Evolutionary conservation across 2,329 filamentous ascomycete species (phyloP).

Genomic region (Diplodia seriata): DNA sequence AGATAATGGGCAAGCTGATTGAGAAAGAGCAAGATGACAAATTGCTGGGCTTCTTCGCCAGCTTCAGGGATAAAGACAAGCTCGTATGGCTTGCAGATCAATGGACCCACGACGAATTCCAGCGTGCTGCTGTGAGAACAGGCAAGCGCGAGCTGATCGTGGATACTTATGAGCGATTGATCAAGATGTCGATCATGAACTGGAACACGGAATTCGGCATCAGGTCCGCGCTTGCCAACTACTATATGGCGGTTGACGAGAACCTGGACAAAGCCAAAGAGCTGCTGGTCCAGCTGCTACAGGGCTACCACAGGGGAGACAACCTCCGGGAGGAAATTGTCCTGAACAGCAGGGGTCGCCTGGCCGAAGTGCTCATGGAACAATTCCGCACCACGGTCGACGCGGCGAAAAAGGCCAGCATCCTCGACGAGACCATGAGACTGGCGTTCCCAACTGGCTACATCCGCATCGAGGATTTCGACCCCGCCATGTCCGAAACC

Average conservation of each 20-base stretch:
- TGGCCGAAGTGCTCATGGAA: conserved; percentile 34
- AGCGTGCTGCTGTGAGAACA: neutral
- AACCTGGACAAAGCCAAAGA: conserved; percentile 33
- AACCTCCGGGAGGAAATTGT: neutral
- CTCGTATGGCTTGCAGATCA: neutral
- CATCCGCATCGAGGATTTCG: conserved; percentile 23
- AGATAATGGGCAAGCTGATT: conserved; percentile 32
- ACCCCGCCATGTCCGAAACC: conserved; percentile 24
- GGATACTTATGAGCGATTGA: neutral
- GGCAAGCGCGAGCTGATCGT: neutral
- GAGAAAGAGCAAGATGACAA: conserved; percentile 29
- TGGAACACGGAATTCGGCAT: conserved; percentile 21
- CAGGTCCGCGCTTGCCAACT: conserved; percentile 17
- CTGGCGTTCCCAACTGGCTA: conserved; percentile 19
- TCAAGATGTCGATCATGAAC: neutral
- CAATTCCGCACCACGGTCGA: conserved; percentile 32
- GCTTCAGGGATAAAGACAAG: conserved; percentile 1
- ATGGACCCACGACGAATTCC: neutral
- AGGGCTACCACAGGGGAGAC: conserved; percentile 8
- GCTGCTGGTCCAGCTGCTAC: conserved; percentile 18
- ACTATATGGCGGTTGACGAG: conserved; percentile 26
- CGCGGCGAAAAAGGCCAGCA: conserved; percentile 31
- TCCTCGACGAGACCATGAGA: conserved; percentile 31
- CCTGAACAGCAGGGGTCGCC: conserved; percentile 22
- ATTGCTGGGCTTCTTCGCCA: neutral